Conservation (phyloP, 345 rosid genomes). For the Aquilaria malaccensis region DNA sequence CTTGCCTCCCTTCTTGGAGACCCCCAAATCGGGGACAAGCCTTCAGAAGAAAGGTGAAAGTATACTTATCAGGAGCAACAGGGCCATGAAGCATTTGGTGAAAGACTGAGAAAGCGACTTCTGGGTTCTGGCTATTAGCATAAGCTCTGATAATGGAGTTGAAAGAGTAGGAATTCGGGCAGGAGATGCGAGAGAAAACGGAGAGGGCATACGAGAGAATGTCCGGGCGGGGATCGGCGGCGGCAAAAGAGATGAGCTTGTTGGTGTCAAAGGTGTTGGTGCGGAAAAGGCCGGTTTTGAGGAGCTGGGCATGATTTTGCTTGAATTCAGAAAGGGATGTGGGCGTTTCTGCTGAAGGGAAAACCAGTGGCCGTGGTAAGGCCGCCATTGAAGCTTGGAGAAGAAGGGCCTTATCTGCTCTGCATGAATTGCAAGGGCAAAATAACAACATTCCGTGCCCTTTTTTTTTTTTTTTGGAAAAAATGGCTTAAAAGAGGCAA, state of each 20-base stretch:
- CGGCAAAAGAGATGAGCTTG: slow-evolving; percentile 34
- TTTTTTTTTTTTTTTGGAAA: no score
- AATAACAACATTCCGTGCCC: no score
- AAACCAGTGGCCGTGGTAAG: slow-evolving; percentile 15
- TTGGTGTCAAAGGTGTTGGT: slow-evolving; percentile 28
- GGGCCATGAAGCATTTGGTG: slow-evolving; percentile 29
- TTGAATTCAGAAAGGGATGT: slow-evolving; percentile 32
- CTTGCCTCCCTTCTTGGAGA: slow-evolving; percentile 31
- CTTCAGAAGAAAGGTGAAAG: slow-evolving; percentile 38
- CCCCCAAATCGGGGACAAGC: slow-evolving; percentile 38
- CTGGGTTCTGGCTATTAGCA: slow-evolving; percentile 29
- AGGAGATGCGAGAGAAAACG: slow-evolving; percentile 22
- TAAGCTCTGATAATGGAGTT: slow-evolving; percentile 39
- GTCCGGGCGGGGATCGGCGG: slow-evolving; percentile 26
- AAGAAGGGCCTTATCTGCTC: no score
- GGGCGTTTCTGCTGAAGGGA: slow-evolving; percentile 23
- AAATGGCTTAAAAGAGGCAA: no score
- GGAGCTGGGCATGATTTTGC: slow-evolving; percentile 39
- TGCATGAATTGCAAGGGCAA: no score
- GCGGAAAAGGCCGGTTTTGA: slow-evolving; percentile 31
- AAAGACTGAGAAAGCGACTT: slow-evolving; percentile 21
- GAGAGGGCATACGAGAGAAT: slow-evolving; percentile 40
- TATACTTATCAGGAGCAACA: slow-evolving; percentile 34
- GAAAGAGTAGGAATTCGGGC: slow-evolving; percentile 33
- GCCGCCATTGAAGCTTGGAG: neutral